These are phyloP conservation scores for Ceratonia siliqua DNA, from an alignment of 306 rosid genomes.

Conservation along the genomic window DNA sequence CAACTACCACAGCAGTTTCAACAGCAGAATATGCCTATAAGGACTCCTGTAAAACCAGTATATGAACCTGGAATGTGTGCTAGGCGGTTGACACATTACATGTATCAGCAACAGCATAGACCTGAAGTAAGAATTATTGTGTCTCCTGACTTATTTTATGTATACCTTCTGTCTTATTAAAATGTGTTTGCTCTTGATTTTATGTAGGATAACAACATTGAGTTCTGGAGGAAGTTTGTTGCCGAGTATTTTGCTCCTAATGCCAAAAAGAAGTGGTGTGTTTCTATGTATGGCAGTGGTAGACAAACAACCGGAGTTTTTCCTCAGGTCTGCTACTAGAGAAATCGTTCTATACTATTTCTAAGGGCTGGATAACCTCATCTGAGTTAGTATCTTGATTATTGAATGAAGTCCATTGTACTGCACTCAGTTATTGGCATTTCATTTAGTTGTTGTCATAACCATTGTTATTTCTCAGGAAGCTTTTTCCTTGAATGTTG, in stretches of 20 bases:
- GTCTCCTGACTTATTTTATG: background rate
- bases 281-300: constrained; percentile 95
- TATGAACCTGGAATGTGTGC: constrained; percentile 99
- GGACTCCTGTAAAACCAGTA: constrained; percentile 73
- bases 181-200: constrained; percentile 33
- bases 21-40: constrained; percentile 72
- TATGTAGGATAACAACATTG: constrained; percentile 83
- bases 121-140: constrained; percentile 66
- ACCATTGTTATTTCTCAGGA: constrained; percentile 1
- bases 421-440: constrained; percentile 17
- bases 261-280: constrained; percentile 99
- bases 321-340: constrained; percentile 78
- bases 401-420: constrained; percentile 22
- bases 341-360: constrained; percentile 34
- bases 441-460: constrained; percentile 16
- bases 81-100: constrained; percentile 84
- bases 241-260: constrained; percentile 84
- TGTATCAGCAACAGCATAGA: constrained; percentile 90
- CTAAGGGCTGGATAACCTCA: constrained; percentile 33
- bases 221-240: constrained; percentile 98
- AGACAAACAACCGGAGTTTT: constrained; percentile 95
- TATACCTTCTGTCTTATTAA: constrained; percentile 23
- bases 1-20: constrained; percentile 81
- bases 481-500: background rate
- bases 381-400: constrained; percentile 41